Evolutionary conservation across 495 filamentous ascomycete genomes (phyloP).

Genomic region (Melanomma pulvis-pyrius): DNA sequence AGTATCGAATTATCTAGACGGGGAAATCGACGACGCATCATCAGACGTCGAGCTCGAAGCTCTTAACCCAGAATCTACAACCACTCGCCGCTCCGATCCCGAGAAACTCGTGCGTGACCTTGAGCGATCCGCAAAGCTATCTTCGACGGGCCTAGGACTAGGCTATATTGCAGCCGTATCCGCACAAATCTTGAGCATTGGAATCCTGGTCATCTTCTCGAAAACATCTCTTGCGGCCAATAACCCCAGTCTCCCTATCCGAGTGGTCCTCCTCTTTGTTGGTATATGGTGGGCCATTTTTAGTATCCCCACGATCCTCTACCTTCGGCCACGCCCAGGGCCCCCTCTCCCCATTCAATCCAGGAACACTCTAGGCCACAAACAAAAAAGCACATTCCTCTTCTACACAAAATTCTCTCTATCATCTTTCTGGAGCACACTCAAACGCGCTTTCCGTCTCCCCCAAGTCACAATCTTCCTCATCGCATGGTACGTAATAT

Average conservation of each 20-base stretch:
- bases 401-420: constrained; percentile 77
- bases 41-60: constrained; percentile 24
- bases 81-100: constrained; percentile 28
- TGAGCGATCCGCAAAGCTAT: constrained; percentile 78
- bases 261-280: constrained; percentile 81
- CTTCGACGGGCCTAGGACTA: constrained; percentile 85
- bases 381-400: constrained; percentile 39
- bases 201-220: constrained; percentile 50
- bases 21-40: not conserved
- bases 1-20: constrained; percentile 47
- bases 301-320: constrained; percentile 84
- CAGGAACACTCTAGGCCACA: not conserved
- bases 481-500: constrained; percentile 80
- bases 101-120: constrained; percentile 62
- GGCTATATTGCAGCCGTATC: constrained; percentile 84
- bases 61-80: constrained; percentile 14
- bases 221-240: constrained; percentile 30
- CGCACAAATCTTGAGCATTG: constrained; percentile 75
- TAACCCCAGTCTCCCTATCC: constrained; percentile 39
- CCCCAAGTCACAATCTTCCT: constrained; percentile 84
- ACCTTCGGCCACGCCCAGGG: constrained; percentile 88
- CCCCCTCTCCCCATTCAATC: constrained; percentile 63
- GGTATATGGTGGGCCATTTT: constrained; percentile 96
- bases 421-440: constrained; percentile 78
- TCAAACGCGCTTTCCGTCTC: constrained; percentile 73